A percentile compares a stretch with the other conserved stretches of the same genome.
These are phyloP conservation scores for Picochlorum sp. DNA, from an alignment of 139 green algal genomes.

Conservation along the genomic window DNA sequence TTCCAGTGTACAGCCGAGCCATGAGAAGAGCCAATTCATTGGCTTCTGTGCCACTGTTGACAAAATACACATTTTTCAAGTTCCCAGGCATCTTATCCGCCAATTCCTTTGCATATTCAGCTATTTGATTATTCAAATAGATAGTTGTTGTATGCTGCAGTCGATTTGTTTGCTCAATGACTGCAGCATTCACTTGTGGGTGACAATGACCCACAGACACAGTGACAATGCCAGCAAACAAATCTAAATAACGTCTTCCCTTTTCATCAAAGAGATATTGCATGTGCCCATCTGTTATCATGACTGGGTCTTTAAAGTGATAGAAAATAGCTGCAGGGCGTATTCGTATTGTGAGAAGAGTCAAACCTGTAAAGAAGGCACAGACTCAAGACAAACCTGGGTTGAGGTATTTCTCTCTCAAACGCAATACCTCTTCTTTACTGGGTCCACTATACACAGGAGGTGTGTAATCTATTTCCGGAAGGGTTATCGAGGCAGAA, in stretches of 20 bases:
- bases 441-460: constrained; percentile 68
- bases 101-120: constrained; percentile 53
- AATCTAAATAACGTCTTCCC: constrained; percentile 84
- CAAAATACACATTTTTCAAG: constrained; percentile 54
- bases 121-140: constrained; percentile 63
- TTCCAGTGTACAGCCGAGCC: constrained; percentile 49
- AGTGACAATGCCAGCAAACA: constrained; percentile 96
- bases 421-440: constrained; percentile 66
- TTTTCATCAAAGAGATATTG: constrained; percentile 96
- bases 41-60: constrained; percentile 70
- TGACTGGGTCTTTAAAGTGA: constrained; percentile 55
- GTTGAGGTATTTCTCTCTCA: constrained; percentile 73
- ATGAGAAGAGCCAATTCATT: constrained; percentile 84
- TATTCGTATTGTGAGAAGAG: not conserved
- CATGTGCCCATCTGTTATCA: constrained; percentile 93
- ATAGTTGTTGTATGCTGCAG: constrained; percentile 73
- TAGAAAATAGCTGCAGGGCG: constrained; percentile 27
- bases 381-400: constrained; percentile 42
- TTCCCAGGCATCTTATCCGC: constrained; percentile 43
- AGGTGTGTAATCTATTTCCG: constrained; percentile 52
- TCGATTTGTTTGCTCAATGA: constrained; percentile 33
- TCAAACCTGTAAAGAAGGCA: not conserved
- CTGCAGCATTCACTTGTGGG: constrained; percentile 43
- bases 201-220: constrained; percentile 87
- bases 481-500: constrained; percentile 21